Evolutionary conservation across 345 rosid species (phyloP).

Genomic region (Draba incana): DNA sequence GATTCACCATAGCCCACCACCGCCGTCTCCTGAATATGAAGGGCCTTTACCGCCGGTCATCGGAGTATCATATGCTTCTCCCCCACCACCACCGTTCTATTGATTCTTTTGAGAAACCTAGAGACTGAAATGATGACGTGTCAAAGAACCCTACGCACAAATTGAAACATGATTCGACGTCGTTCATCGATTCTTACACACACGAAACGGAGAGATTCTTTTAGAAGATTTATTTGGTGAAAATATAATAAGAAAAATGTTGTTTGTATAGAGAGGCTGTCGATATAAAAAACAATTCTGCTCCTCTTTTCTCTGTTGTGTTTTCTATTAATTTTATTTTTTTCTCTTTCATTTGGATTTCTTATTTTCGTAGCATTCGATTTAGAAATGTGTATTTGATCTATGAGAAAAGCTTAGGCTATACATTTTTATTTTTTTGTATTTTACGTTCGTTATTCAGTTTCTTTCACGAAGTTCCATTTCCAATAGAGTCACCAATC

Average conservation of each 20-base stretch:
- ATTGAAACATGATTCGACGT: constrained; percentile 1
- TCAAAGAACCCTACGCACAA: background rate
- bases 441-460: constrained; percentile 35
- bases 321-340: constrained; percentile 13
- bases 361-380: background rate
- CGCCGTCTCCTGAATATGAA: constrained; percentile 69
- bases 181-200: constrained; percentile 5
- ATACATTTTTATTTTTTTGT: constrained; percentile 9
- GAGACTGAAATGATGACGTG: background rate
- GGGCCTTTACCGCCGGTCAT: constrained; percentile 84
- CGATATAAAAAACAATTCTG: background rate
- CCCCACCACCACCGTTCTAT: constrained; percentile 94
- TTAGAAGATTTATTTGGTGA: constrained; percentile 18
- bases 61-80: constrained; percentile 84
- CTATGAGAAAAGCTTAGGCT: constrained; percentile 15
- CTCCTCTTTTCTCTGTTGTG: background rate
- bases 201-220: constrained; percentile 10
- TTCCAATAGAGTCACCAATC: background rate
- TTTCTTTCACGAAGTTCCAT: background rate
- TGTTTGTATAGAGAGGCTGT: constrained; percentile 26
- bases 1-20: constrained; percentile 45
- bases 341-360: background rate
- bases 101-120: constrained; percentile 62
- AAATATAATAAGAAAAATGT: constrained; percentile 11
- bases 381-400: constrained; percentile 12